Percentiles rank a stretch among this genome's conserved stretches.
phyloP scores from a whole-genome alignment of 345 rosid species.

The Corchorus capsularis region DNA sequence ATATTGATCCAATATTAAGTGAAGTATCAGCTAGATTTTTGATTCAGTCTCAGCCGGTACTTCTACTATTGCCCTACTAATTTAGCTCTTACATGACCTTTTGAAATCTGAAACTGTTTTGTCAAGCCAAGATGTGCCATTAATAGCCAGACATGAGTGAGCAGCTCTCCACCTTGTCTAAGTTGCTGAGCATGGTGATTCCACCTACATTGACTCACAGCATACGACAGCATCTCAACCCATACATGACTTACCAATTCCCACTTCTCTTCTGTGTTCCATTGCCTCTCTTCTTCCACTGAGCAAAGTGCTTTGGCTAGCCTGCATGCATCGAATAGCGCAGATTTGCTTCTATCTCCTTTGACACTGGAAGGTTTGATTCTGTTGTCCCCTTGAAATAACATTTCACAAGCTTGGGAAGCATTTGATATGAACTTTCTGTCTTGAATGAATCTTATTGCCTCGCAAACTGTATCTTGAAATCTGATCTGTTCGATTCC shows the following conservation, averaged over 20 bases:
- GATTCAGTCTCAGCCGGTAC: not conserved
- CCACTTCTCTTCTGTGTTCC: conserved; percentile 32
- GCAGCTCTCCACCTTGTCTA: conserved; percentile 31
- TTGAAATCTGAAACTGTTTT: not conserved
- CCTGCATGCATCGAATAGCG: conserved; percentile 36
- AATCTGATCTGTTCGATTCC: conserved; percentile 34
- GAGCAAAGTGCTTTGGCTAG: conserved; percentile 30
- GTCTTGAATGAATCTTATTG: not conserved
- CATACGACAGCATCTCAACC: conserved; percentile 26
- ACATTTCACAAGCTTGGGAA: conserved; percentile 22
- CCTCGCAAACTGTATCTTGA: conserved; percentile 34
- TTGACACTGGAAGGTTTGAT: conserved; percentile 30
- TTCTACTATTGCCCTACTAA: not conserved
- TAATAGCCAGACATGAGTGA: conserved; percentile 25
- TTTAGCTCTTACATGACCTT: not conserved
- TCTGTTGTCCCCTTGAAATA: conserved; percentile 28
- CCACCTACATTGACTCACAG: conserved; percentile 16
- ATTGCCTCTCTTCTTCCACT: conserved; percentile 13
- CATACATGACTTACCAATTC: conserved; percentile 32
- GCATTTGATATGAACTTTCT: not conserved
- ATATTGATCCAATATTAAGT: not conserved
- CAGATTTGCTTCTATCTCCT: conserved; percentile 48
- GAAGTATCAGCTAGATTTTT: not conserved
- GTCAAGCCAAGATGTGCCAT: conserved; percentile 22
- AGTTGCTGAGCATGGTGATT: conserved; percentile 23